Conservation (phyloP, 2,329 filamentous ascomycete genomes). For the Ceratocystis papillata region DNA sequence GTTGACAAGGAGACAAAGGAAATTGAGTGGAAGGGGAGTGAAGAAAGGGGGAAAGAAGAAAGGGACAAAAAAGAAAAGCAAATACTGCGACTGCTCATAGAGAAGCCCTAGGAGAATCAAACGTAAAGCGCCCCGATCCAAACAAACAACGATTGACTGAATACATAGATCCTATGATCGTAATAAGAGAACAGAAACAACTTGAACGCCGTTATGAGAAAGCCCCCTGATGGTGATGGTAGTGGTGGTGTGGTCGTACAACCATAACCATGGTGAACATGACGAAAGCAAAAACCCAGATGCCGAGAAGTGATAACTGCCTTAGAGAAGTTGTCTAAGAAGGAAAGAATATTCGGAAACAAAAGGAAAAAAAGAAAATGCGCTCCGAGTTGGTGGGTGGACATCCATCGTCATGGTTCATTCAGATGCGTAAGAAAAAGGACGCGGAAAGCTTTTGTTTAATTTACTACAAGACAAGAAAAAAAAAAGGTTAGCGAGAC, state of each 20-base stretch:
- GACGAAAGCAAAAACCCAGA: slow-evolving; percentile 23
- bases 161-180: slow-evolving; percentile 24
- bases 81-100: slow-evolving; percentile 22
- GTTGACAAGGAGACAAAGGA: slow-evolving; percentile 19
- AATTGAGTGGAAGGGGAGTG: slow-evolving; percentile 10
- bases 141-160: slow-evolving; percentile 22
- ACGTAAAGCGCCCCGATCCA: slow-evolving; percentile 20
- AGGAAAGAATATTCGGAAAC: slow-evolving; percentile 15
- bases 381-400: slow-evolving; percentile 17
- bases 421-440: slow-evolving; percentile 25
- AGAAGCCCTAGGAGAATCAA: slow-evolving; percentile 20
- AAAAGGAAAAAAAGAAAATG: slow-evolving; percentile 14
- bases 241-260: slow-evolving; percentile 20
- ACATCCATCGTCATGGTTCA: slow-evolving; percentile 25
- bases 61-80: slow-evolving; percentile 17
- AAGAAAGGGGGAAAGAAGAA: slow-evolving; percentile 2
- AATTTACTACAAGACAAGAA: slow-evolving; percentile 19
- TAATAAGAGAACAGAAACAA: slow-evolving; percentile 24
- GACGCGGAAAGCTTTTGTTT: slow-evolving; percentile 21
- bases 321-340: slow-evolving; percentile 15
- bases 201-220: slow-evolving; percentile 23
- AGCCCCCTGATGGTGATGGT: slow-evolving; percentile 11
- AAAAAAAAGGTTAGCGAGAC: slow-evolving; percentile 16
- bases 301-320: slow-evolving; percentile 16
- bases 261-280: slow-evolving; percentile 24